A percentile compares a stretch with the other conserved stretches of the same genome.
Conservation (phyloP, 2,329 filamentous ascomycete genomes). For the Intubia oerlemansii region DNA sequence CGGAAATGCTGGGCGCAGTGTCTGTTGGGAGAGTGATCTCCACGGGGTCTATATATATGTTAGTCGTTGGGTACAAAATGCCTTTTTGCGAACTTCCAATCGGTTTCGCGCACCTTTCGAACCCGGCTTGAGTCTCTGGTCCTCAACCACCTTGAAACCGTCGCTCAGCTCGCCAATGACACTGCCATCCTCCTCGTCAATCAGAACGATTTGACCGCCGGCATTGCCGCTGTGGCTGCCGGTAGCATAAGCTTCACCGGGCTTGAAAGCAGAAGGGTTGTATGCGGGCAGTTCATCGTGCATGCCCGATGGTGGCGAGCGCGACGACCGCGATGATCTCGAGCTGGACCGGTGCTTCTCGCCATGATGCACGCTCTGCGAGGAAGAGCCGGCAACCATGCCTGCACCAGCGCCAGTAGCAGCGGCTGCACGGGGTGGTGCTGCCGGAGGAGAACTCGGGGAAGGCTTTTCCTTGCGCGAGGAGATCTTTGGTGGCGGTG, state of each 20-base stretch:
- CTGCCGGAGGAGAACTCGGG: no score
- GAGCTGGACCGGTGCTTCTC: not conserved
- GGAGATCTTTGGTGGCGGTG: constrained; percentile 33
- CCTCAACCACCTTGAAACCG: constrained; percentile 31
- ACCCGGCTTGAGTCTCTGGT: constrained; percentile 55
- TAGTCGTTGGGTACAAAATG: constrained; percentile 12
- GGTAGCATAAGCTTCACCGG: constrained; percentile 56
- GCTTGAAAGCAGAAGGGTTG: constrained; percentile 61
- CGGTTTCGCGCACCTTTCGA: constrained; percentile 49
- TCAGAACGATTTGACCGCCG: constrained; percentile 64
- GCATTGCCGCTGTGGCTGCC: constrained; percentile 35
- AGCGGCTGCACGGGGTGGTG: not conserved
- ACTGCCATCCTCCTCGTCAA: constrained; percentile 91
- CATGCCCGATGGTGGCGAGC: constrained; percentile 12
- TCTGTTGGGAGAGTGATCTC: constrained; percentile 55
- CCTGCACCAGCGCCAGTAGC: not conserved
- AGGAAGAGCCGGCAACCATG: no score
- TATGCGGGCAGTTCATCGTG: constrained; percentile 38
- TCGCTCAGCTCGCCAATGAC: constrained; percentile 54
- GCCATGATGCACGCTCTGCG: no score
- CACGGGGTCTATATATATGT: no score
- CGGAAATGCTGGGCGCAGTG: constrained; percentile 39
- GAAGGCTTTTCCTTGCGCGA: constrained; percentile 11
- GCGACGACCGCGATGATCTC: constrained; percentile 5
- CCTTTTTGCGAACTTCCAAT: no score